A percentile compares a stretch with the other conserved stretches of the same genome.
These are phyloP conservation scores for Iodosphaeria phyllophila DNA, from an alignment of 2,329 filamentous ascomycete species.

Conservation along the genomic window DNA sequence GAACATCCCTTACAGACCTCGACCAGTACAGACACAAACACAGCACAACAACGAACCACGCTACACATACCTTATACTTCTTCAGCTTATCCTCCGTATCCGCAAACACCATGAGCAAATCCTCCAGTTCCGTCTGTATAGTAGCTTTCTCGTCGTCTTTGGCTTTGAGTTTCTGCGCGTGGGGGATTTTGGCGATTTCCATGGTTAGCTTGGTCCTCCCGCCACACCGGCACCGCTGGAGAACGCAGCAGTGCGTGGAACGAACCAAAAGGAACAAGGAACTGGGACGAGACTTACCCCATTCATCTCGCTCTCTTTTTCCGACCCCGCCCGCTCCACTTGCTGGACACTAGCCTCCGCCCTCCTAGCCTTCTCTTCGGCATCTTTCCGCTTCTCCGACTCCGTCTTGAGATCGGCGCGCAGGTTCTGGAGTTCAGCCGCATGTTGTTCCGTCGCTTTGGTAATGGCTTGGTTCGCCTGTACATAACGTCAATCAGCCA, in stretches of 20 bases:
- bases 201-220: constrained; percentile 4
- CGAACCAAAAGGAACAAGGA: too few relatives aligned
- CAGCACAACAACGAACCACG: background rate
- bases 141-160: constrained; percentile 44
- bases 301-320: background rate
- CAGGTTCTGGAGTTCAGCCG: constrained; percentile 4
- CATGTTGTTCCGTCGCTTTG: constrained; percentile 23
- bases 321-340: too few relatives aligned
- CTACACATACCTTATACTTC: constrained; percentile 47
- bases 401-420: background rate
- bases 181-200: constrained; percentile 5
- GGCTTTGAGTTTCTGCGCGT: constrained; percentile 17
- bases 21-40: constrained; percentile 2
- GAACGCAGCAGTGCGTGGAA: too few relatives aligned
- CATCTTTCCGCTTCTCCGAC: constrained; percentile 2
- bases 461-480: constrained; percentile 40
- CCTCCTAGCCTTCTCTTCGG: constrained; percentile 16
- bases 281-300: too few relatives aligned
- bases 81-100: constrained; percentile 62
- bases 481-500: constrained; percentile 6
- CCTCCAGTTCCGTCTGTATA: constrained; percentile 58
- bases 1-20: too few relatives aligned
- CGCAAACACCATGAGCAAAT: constrained; percentile 63
- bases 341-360: too few relatives aligned
- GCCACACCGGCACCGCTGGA: too few relatives aligned